phyloP scores from a whole-genome alignment of 179 eudicot genomes.

The Silene vulgaris region DNA sequence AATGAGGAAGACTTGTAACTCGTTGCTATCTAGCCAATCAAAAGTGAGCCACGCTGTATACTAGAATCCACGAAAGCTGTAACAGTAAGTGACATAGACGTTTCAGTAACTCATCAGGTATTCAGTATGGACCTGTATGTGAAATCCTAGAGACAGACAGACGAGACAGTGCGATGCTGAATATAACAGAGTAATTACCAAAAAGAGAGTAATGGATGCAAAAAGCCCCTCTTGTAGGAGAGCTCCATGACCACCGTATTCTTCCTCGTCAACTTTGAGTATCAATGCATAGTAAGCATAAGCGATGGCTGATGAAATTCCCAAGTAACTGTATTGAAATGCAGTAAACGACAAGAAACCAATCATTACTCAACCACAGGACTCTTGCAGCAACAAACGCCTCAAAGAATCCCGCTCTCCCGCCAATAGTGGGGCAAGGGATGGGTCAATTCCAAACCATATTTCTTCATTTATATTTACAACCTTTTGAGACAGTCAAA shows the following conservation, averaged over 20 bases:
- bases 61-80: slow-evolving; percentile 88
- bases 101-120: not conserved
- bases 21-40: slow-evolving; percentile 32
- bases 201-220: slow-evolving; percentile 79
- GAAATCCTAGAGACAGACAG: not conserved
- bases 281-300: slow-evolving; percentile 80
- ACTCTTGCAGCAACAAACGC: not conserved
- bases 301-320: slow-evolving; percentile 62
- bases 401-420: too few relatives aligned
- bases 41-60: slow-evolving; percentile 92
- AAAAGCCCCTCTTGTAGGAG: slow-evolving; percentile 96
- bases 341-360: slow-evolving; percentile 2
- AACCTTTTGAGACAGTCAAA: too few relatives aligned
- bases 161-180: not conserved
- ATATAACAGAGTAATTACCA: slow-evolving; percentile 41
- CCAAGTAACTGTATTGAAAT: slow-evolving; percentile 52
- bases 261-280: slow-evolving; percentile 86
- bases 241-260: slow-evolving; percentile 88
- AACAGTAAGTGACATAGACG: not conserved
- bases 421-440: too few relatives aligned
- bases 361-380: not conserved
- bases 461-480: too few relatives aligned
- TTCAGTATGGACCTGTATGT: not conserved
- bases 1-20: slow-evolving; percentile 9
- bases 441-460: too few relatives aligned